Evolutionary conservation across 306 rosid species (phyloP), one percentile per base, ranked within the genome.

Genomic region (Ormosia semicastrata): DNA sequence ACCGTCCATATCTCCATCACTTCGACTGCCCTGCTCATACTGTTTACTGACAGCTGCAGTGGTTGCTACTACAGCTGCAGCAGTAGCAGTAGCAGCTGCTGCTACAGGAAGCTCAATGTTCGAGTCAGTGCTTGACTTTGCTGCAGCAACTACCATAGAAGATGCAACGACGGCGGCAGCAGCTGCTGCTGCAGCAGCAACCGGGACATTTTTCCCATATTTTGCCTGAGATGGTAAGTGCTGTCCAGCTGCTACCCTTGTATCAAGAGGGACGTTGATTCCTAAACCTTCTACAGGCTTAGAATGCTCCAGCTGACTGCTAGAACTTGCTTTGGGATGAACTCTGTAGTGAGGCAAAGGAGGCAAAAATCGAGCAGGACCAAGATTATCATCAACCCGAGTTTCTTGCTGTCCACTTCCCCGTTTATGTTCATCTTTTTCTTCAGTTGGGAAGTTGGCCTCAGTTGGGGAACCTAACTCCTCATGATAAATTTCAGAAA

Each of bases 161-260:
- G 98, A 93, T 66, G 98, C 99, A 67, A 93, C 98, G 83, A 93
- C 97, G 7, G 97, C 99, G 3, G 98, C 99, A 0, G 99, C 96
- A 0, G 98, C 98, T 0, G 96, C 99, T 0, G 98, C 98, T 0
- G 98, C 97, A 0, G 98, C 99, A 8, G 99, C 96, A 79, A 93
- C 94, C 1, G 98, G 98, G 5, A 93, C 96, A 49, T 87, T 92
- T 82, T 86, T 89, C 73, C 85, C 90, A 83, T 90, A 90, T 75
- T 86, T 93, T 63, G 80, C 68, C 57, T 81, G 92, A 30, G 87
- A 76, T 40, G 88, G 81, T 81, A 73, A 41, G 32, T 80, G 71
- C 68, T 78, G 92, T 29, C 85, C 88, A 24, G 66, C 76, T 73
- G 84, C 80, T 80, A 87, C 89, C 73, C 78, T 85, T 59, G 71